phyloP scores from a whole-genome alignment of 306 rosid species.

The Prunus armeniaca region DNA sequence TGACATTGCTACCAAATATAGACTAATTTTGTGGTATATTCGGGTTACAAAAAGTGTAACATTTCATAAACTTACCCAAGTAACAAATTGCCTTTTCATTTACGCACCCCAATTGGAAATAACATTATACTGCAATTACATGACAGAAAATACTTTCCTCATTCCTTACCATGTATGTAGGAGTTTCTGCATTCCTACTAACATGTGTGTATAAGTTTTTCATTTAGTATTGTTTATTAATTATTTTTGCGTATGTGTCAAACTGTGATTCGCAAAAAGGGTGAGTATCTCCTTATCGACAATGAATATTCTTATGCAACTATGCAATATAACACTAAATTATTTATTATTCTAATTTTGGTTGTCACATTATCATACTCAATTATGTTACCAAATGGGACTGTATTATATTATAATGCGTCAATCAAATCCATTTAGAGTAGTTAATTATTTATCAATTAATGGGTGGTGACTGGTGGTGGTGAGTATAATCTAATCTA shows the following conservation, averaged over 20 bases:
- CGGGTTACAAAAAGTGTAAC: background rate
- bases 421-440: constrained; percentile 3
- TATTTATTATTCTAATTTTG: background rate
- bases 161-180: accelerated
- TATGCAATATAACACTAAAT: background rate
- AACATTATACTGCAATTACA: background rate
- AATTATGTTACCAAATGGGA: background rate
- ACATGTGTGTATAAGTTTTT: no score
- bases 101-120: background rate
- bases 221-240: no score
- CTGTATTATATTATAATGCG: background rate
- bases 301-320: background rate
- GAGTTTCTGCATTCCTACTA: no score
- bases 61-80: background rate
- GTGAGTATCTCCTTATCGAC: no score
- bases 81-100: background rate
- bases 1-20: background rate
- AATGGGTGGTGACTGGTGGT: constrained; percentile 5
- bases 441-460: constrained; percentile 3
- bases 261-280: accelerated
- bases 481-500: background rate
- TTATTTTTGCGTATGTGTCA: no score
- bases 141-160: no score
- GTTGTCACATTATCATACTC: background rate
- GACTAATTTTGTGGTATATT: background rate